A percentile compares a stretch with the other conserved stretches of the same genome.
phyloP scores from a whole-genome alignment of 2,329 filamentous ascomycete species.

The Pseudopyricularia javanii region DNA sequence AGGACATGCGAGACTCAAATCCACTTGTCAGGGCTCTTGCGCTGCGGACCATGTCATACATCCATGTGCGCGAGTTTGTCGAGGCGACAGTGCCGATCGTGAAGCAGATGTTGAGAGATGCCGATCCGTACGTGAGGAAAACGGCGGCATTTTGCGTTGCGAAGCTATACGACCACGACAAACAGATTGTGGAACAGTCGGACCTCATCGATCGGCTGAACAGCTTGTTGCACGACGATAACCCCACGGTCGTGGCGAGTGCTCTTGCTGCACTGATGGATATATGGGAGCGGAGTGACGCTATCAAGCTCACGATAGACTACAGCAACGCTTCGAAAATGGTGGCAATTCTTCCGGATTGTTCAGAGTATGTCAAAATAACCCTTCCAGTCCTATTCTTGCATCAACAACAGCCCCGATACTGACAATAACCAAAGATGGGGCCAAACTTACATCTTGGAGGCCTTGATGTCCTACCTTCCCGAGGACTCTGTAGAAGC shows the following conservation, averaged over 20 bases:
- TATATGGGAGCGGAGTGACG: constrained; percentile 96
- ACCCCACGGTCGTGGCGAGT: constrained; percentile 93
- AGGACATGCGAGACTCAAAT: constrained; percentile 92
- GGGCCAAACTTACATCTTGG: constrained; percentile 97
- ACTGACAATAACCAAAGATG: constrained; percentile 45
- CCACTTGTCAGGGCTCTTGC: constrained; percentile 86
- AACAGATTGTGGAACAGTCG: constrained; percentile 75
- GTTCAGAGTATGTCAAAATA: constrained; percentile 65
- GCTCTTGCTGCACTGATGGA: constrained; percentile 86
- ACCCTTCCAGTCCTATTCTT: not conserved
- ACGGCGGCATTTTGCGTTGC: constrained; percentile 93
- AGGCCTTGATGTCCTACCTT: constrained; percentile 95
- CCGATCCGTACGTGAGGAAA: constrained; percentile 93
- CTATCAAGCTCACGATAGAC: constrained; percentile 95
- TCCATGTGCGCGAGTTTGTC: constrained; percentile 92
- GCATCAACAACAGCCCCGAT: not conserved
- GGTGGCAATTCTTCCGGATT: constrained; percentile 90
- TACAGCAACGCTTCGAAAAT: constrained; percentile 97
- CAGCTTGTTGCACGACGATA: constrained; percentile 81
- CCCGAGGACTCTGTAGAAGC: constrained; percentile 86
- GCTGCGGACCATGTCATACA: constrained; percentile 90
- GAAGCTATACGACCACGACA: constrained; percentile 95
- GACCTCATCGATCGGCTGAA: constrained; percentile 90
- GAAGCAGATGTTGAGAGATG: constrained; percentile 70
- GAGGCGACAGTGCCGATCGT: constrained; percentile 78